Evolutionary conservation across 805 yeast genomes (phyloP), one percentile per base, ranked within the genome.

Genomic region (Nakazawaea molendinolei): DNA sequence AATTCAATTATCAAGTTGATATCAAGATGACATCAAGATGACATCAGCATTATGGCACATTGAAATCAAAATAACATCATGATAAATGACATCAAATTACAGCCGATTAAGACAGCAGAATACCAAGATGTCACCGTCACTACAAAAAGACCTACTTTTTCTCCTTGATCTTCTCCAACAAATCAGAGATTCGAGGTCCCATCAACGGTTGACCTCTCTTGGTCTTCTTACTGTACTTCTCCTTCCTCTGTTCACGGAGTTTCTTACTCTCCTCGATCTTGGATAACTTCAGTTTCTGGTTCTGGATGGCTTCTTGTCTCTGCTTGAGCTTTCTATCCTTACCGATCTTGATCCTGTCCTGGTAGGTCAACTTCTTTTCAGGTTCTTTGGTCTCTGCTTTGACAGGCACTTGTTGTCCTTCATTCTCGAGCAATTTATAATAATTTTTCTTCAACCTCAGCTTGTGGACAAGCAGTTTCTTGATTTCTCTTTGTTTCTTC

Each of bases 141-240:
- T 80, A 80, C 50, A 69, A n/a, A 5, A 14, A 13, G 28, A 14
- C 8, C 13, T 19, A n/a, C n/a, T 31, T 19, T 24, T 19, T 31
- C 19, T 31, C 39, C 13, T 26, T 25, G 42, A 89, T 84, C 56
- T 86, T 85, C 36, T 82, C 92, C 33, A 89, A 65, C 29, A 89
- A 62, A 47, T 76, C 74, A 38, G 76, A 79, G 40, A 89, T 85
- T 56, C 94, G 74, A 12, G 95, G 94, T 0, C 86, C 95, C 90
- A 89, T 85, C 30, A 74, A 58, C 2, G 97, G 97, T 55, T 89
- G 97, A 0, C 97, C 97, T 3, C 63, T 52, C 48, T 67, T 66
- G 1, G 95, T 89, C 43, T 65, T 77, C 6, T 60, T 46, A 40
- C 69, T 65, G 34, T 79, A 46, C 16, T 49, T 53, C 25, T 49